Evolutionary conservation across 108 stramenopile genomes (phyloP).

Genomic region (Cyclotella cryptica): DNA sequence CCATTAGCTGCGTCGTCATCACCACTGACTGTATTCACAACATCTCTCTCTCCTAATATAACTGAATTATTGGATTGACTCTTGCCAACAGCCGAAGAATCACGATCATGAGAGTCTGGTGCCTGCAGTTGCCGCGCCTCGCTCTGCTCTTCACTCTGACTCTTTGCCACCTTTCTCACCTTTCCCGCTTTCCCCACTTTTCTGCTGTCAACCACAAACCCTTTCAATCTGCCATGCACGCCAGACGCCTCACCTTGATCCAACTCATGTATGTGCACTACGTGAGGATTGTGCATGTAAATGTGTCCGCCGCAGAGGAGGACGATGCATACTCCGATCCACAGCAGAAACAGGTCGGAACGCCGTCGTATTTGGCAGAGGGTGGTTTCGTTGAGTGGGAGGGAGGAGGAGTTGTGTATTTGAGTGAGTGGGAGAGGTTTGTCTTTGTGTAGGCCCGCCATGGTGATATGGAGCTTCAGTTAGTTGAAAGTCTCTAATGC

Average conservation of each 20-base stretch:
- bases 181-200: background rate
- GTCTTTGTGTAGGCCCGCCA: background rate
- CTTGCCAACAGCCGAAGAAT: too few species aligned
- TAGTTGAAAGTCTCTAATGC: too few species aligned
- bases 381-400: background rate
- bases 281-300: constrained; percentile 1
- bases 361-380: constrained; percentile 6
- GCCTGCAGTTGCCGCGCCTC: background rate
- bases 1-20: background rate
- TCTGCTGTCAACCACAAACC: constrained; percentile 1
- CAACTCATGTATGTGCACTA: background rate
- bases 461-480: too few species aligned
- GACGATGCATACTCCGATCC: constrained; percentile 15
- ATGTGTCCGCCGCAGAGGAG: constrained; percentile 8
- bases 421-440: background rate
- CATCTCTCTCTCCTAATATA: background rate
- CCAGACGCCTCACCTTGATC: background rate
- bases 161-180: background rate
- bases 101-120: background rate
- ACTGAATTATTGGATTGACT: too few species aligned
- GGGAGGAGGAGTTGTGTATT: background rate
- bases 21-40: background rate
- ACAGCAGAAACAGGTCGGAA: constrained; percentile 25
- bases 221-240: constrained; percentile 10
- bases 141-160: background rate